Evolutionary conservation across 2,329 filamentous ascomycete genomes (phyloP), one percentile per base, ranked within the genome.

Genomic region (Raffaelea deltoideospora): DNA sequence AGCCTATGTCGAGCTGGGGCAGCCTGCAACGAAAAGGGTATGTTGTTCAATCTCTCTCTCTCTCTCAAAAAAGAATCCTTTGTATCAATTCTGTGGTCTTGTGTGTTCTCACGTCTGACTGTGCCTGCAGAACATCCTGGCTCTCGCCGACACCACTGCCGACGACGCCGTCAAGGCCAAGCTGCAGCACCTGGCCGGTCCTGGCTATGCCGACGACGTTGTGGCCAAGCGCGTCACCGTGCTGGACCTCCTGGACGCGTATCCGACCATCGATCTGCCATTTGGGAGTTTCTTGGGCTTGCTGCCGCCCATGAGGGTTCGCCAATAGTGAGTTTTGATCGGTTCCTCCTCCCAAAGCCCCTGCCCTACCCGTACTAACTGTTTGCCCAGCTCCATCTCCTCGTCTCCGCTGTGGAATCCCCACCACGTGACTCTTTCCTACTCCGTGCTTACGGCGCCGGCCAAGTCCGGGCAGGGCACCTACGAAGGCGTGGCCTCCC

Each of bases 1-100:
- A 2, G 74, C 74, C 1, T 85, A 84, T 42, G 72, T 86, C 3
- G 82, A 88, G 54, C 63, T 87, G 2, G 68, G 68, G 4, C 78
- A 81, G 46, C 79, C 79, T 0, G 79, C 77, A 2, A 84, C 78
- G 8, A 80, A 76, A 53, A 71, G 76, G 38, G 69, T 66, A 53
- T 48, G 60, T 44, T n/a, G 10, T 14, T 7, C 6, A 13, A 20
- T 8, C 18, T n/a, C n/a, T n/a, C n/a, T n/a, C n/a, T n/a, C n/a
- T n/a, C n/a, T n/a, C n/a, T n/a, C 17, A 19, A 21, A 6, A 13
- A 20, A 21, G 19, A 32, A 32, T 19, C 21, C 5, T 13, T 19
- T 22, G 14, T 32, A 14, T n/a, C n/a, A n/a, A 8, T 26, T 26
- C 13, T n/a, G 27, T 28, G 10, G 18, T 33, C 27, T 7, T 31